Conservation (phyloP, 2,329 filamentous ascomycete species). For the Pseudodiploospora longispora region DNA sequence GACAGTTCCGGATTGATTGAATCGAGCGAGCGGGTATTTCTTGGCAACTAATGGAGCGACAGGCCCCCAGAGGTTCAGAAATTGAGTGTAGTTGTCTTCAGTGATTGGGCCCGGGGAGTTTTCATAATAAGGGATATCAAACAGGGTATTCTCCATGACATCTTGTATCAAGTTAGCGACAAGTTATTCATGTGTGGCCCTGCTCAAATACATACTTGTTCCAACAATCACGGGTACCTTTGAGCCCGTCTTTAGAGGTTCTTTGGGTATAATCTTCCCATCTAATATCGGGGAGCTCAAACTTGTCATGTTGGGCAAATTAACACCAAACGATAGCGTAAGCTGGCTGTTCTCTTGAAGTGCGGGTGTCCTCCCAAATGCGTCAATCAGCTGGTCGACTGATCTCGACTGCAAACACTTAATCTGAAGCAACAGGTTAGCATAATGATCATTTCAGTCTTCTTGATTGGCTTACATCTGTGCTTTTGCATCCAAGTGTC, state of each 20-base stretch:
- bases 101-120: background rate
- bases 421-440: background rate
- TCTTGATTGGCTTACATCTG: background rate
- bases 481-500: slow-evolving; percentile 5
- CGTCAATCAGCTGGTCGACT: slow-evolving; percentile 5
- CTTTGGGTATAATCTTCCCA: slow-evolving; percentile 6
- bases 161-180: background rate
- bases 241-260: slow-evolving; percentile 8
- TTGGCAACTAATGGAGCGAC: slow-evolving; percentile 1
- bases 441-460: no score
- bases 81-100: slow-evolving; percentile 10
- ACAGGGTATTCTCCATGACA: slow-evolving; percentile 2
- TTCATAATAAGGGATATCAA: slow-evolving; percentile 6
- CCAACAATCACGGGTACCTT: slow-evolving; percentile 10
- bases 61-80: background rate
- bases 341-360: background rate
- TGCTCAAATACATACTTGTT: background rate
- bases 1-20: slow-evolving; percentile 7
- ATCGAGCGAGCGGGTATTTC: slow-evolving; percentile 10
- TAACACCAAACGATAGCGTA: slow-evolving; percentile 5
- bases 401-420: slow-evolving; percentile 8
- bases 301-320: slow-evolving; percentile 9
- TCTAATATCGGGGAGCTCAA: slow-evolving; percentile 6
- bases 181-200: background rate
- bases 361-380: slow-evolving; percentile 2